Evolutionary conservation across 352 stramenopile species (phyloP).

Genomic region (Phytophthora pluvialis): DNA sequence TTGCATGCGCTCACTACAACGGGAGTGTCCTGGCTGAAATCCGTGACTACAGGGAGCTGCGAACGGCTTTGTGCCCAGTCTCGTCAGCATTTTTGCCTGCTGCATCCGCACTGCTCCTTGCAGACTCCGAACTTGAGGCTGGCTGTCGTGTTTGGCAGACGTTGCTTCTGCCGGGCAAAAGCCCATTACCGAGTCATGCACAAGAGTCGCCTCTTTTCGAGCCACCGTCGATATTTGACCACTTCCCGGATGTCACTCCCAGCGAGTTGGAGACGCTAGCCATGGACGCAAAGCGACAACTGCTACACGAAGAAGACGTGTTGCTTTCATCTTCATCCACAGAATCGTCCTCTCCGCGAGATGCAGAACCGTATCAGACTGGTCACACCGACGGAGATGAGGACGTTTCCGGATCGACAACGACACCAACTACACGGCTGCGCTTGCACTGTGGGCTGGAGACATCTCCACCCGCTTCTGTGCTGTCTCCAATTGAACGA

Average conservation of each 20-base stretch:
- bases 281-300: constrained; percentile 39
- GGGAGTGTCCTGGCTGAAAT: constrained; percentile 41
- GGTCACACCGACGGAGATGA: not conserved
- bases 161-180: constrained; percentile 26
- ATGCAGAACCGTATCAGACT: constrained; percentile 5
- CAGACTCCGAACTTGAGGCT: constrained; percentile 6
- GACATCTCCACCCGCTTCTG: constrained; percentile 25
- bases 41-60: constrained; percentile 43
- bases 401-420: constrained; percentile 13
- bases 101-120: constrained; percentile 15
- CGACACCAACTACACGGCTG: constrained; percentile 27
- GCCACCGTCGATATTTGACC: constrained; percentile 34
- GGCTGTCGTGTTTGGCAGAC: constrained; percentile 28
- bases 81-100: constrained; percentile 42
- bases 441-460: constrained; percentile 15
- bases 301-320: constrained; percentile 41
- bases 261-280: constrained; percentile 46
- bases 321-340: constrained; percentile 34
- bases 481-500: constrained; percentile 30
- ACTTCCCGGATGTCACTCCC: constrained; percentile 34
- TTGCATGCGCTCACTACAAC: constrained; percentile 31
- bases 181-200: constrained; percentile 5
- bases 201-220: constrained; percentile 20
- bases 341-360: constrained; percentile 28
- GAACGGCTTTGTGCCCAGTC: constrained; percentile 35